Base-by-base conservation (phyloP, 768 basidiomycete species). In the Lentinula detonsa region DNA sequence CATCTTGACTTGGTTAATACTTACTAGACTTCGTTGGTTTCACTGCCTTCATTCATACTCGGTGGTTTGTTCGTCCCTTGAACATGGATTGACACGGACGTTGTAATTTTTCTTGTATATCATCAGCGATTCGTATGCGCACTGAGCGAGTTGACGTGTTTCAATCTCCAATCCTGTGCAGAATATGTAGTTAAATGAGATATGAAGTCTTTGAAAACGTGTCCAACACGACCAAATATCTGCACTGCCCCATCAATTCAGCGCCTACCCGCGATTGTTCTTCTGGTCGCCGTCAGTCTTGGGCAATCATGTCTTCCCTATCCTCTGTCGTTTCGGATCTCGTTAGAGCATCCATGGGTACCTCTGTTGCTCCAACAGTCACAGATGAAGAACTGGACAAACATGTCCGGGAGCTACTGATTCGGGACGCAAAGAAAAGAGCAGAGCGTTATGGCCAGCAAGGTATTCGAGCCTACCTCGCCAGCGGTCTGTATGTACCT, bases 361-460 rank as follows among this genome's bases (percentile, higher is more conserved):
- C 82, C 15, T 82, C 90, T 0, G 75, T 89, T 1, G 67, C 85
- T 5, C 70, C 73, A 58, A 75, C 76, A 1, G 84, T 91, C 34
- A 80, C 83, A 11, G 91, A 96, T 69, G 88, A 88, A 18, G 93
- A 97, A 67, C 84, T 98, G 50, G 96, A 98, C 74, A 83, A 85
- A 49, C 91, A 93, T 68, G 93, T 99, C 33, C 93, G 93, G 2
- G 90, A 94, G 56, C 82, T 98, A 60, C 88, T 99, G 56, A 83
- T 98, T 43, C 87, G 84, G 65, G 97, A 98, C 72, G 96, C 97
- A 1, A 93, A 92, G 76, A 87, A 88, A 78, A 92, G 94, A 73
- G 93, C 93, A 37, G 85, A 90, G 67, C 80, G 76, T 61, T 98
- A 94, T 70, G 75, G 78, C 57, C 83, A 88, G 68, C 79, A 88